Conservation (phyloP, 257 asterid genomes). For the Fraxinus pennsylvanica region DNA sequence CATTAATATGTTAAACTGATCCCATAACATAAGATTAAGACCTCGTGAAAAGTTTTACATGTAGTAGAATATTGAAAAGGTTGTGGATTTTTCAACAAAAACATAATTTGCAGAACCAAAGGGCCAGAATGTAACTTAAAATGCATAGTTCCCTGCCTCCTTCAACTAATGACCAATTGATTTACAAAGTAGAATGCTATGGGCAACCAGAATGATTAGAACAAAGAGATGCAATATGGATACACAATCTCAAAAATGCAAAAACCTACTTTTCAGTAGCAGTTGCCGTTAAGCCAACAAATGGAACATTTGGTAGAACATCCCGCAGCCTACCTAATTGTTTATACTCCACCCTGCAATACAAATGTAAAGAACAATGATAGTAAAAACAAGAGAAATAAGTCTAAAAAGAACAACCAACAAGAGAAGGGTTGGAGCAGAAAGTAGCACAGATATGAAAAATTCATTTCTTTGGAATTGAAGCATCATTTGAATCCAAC, state of each 20-base stretch:
- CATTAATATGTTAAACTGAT: neutral
- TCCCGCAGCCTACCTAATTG: constrained; percentile 71
- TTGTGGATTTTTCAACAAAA: neutral
- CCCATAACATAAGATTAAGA: neutral
- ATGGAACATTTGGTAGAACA: constrained; percentile 65
- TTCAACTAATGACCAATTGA: neutral
- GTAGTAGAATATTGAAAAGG: too few species aligned
- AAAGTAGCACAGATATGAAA: neutral
- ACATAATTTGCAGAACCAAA: constrained; percentile 12
- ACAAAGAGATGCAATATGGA: neutral
- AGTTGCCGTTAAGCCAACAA: constrained; percentile 90
- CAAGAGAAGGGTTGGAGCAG: neutral
- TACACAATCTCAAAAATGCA: constrained; percentile 13
- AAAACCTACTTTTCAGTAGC: constrained; percentile 85
- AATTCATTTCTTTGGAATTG: neutral
- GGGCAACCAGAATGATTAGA: neutral
- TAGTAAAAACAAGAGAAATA: constrained; percentile 17
- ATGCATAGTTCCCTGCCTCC: neutral
- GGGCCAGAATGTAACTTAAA: constrained; percentile 1
- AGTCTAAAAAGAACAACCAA: constrained; percentile 13
- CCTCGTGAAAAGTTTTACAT: too few species aligned
- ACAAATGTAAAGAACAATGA: constrained; percentile 19
- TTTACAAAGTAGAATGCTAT: constrained; percentile 5
- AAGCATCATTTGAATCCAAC: constrained; percentile 5
- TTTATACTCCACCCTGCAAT: constrained; percentile 81